These are phyloP conservation scores for Pseudozyma flocculosa DNA, from an alignment of 1,284 basidiomycete species.

Conservation along the genomic window DNA sequence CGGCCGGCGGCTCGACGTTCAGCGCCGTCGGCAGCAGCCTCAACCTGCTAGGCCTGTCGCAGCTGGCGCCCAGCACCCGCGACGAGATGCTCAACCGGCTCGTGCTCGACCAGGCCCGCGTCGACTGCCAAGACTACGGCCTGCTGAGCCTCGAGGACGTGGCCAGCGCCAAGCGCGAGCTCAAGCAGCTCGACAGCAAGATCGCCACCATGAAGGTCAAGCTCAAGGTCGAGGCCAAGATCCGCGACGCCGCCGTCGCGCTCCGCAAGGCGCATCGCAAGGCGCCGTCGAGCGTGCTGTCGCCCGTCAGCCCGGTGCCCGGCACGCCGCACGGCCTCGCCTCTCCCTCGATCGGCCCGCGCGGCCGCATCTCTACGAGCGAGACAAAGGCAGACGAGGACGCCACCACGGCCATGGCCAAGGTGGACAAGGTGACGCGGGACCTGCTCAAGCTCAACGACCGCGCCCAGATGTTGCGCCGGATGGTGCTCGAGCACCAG, in stretches of 20 bases:
- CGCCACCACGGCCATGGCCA: constrained; percentile 25
- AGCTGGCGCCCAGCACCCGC: constrained; percentile 13
- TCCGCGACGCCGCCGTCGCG: constrained; percentile 46
- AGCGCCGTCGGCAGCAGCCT: constrained; percentile 14
- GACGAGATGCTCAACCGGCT: constrained; percentile 35
- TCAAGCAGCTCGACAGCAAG: constrained; percentile 36
- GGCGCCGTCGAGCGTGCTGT: constrained; percentile 12
- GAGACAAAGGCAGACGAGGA: constrained; percentile 43
- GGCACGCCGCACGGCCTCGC: not conserved
- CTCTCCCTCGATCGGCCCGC: constrained; percentile 10
- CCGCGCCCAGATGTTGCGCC: constrained; percentile 20
- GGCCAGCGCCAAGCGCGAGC: constrained; percentile 34
- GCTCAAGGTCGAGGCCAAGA: constrained; percentile 43
- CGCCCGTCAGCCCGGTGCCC: not conserved
- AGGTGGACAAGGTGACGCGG: constrained; percentile 38
- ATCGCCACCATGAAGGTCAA: constrained; percentile 28
- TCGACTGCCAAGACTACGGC: constrained; percentile 38
- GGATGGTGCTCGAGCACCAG: constrained; percentile 43
- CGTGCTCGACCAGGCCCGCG: constrained; percentile 31
- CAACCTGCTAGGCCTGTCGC: constrained; percentile 10
- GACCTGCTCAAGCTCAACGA: constrained; percentile 37
- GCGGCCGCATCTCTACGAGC: constrained; percentile 24
- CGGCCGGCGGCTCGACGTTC: constrained; percentile 21
- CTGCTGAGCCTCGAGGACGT: constrained; percentile 37
- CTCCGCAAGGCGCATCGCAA: constrained; percentile 37